phyloP scores from a whole-genome alignment of 2,329 filamentous ascomycete species.

The Juglanconis sp. region DNA sequence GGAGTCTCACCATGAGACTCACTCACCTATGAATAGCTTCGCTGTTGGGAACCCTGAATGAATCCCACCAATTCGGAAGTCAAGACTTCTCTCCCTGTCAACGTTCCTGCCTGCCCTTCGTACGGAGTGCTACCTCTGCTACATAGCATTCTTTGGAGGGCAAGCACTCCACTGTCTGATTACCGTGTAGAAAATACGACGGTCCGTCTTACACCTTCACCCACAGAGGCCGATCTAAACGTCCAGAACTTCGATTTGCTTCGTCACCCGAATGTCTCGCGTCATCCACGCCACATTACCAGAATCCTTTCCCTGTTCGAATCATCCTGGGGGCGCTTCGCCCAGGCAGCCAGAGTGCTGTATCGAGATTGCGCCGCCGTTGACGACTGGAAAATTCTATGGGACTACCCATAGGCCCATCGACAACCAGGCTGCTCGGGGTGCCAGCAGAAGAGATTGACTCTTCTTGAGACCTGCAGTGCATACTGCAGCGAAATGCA shows the following conservation, averaged over 20 bases:
- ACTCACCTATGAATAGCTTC: background rate
- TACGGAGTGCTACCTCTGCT: constrained; percentile 1
- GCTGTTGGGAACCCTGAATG: background rate
- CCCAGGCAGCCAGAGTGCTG: too few species aligned
- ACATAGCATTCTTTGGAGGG: too few species aligned
- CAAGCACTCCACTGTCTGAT: too few species aligned
- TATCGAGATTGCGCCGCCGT: background rate
- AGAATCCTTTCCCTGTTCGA: background rate
- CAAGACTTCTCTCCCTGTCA: background rate
- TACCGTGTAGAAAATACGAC: background rate
- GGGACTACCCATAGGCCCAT: background rate
- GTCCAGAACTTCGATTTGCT: background rate
- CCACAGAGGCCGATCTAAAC: constrained; percentile 3
- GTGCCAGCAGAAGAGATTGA: too few species aligned
- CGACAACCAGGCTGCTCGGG: too few species aligned
- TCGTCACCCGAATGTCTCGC: background rate
- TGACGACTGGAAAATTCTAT: background rate
- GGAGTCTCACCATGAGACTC: background rate
- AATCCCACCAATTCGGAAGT: background rate
- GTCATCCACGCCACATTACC: background rate
- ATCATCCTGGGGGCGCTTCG: background rate
- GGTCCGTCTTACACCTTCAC: constrained; percentile 1
- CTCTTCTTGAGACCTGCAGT: background rate
- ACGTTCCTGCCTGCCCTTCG: background rate
- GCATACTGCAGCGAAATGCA: background rate